Conservation (phyloP, 768 basidiomycete genomes). For the Calocybe indica region DNA sequence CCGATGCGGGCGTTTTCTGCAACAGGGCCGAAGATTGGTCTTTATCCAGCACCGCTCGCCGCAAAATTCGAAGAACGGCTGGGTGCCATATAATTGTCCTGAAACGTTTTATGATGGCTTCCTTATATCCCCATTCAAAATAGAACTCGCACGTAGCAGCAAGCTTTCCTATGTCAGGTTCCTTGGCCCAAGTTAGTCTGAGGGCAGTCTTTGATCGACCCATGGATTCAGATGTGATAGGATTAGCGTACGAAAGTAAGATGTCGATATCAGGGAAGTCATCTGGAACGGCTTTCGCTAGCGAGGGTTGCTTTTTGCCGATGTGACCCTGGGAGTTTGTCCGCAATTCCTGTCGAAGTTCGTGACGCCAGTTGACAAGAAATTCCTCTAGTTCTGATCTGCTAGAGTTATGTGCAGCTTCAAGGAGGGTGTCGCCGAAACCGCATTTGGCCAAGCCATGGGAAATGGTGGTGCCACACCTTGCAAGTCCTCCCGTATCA, state of each 20-base stretch:
- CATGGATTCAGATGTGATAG: slow-evolving; percentile 65
- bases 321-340: slow-evolving; percentile 64
- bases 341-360: slow-evolving; percentile 55
- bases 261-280: slow-evolving; percentile 72
- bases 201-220: slow-evolving; percentile 32
- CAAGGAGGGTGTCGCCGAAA: slow-evolving; percentile 63
- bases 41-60: slow-evolving; percentile 51
- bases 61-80: slow-evolving; percentile 61
- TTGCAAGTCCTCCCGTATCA: slow-evolving; percentile 58
- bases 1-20: slow-evolving; percentile 27
- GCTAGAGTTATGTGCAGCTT: slow-evolving; percentile 47
- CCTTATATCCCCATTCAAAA: slow-evolving; percentile 90
- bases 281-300: slow-evolving; percentile 58
- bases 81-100: slow-evolving; percentile 79
- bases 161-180: slow-evolving; percentile 66
- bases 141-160: slow-evolving; percentile 79
- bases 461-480: slow-evolving; percentile 68
- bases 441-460: slow-evolving; percentile 78
- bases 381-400: slow-evolving; percentile 43
- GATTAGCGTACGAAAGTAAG: slow-evolving; percentile 71
- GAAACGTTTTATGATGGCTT: slow-evolving; percentile 79
- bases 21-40: slow-evolving; percentile 21
- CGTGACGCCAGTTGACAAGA: slow-evolving; percentile 57
- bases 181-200: slow-evolving; percentile 40
- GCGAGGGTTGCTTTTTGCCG: slow-evolving; percentile 54